phyloP scores from a whole-genome alignment of 768 basidiomycete species.

The Suillus sp. region DNA sequence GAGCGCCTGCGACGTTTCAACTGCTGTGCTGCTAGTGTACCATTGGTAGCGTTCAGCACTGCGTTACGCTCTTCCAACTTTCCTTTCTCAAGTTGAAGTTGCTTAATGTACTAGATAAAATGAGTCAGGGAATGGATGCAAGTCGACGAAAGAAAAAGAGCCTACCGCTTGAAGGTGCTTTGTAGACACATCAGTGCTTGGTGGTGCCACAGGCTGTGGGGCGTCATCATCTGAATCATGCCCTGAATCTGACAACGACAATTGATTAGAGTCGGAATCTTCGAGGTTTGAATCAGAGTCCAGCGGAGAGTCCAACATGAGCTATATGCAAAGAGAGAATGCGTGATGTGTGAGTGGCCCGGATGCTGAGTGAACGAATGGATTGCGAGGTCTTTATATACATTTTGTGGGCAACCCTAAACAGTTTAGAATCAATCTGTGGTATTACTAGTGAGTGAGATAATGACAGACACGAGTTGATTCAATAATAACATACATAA shows the following conservation, averaged over 20 bases:
- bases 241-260: conserved; percentile 1
- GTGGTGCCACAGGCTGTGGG: conserved; percentile 2
- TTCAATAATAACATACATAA: background rate
- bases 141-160: background rate
- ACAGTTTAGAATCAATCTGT: background rate
- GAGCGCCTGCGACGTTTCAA: background rate
- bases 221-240: background rate
- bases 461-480: background rate
- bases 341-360: background rate
- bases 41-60: background rate
- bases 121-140: background rate
- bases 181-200: background rate
- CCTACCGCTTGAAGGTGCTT: background rate
- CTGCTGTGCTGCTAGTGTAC: background rate
- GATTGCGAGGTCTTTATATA: background rate
- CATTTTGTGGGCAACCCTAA: background rate
- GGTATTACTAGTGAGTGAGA: background rate
- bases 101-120: background rate
- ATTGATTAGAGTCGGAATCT: background rate
- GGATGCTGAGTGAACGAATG: background rate
- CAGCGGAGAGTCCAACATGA: background rate
- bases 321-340: background rate
- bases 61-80: background rate
- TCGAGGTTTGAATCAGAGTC: background rate
- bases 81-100: background rate